Evolutionary conservation across 2,329 filamentous ascomycete genomes (phyloP).

Genomic region (Tolypocladium tropicale): DNA sequence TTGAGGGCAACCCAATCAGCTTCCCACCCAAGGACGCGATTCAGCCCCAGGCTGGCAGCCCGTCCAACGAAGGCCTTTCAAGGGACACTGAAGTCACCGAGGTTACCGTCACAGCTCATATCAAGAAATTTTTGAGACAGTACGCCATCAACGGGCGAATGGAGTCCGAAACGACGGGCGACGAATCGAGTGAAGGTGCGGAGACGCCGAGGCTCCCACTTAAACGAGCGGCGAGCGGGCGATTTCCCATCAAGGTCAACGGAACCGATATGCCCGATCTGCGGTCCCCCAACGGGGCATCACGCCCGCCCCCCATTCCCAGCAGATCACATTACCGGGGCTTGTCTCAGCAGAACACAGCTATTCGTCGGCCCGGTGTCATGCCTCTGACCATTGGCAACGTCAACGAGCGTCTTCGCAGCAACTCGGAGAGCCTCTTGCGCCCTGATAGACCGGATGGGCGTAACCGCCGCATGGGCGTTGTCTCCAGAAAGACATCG

Average conservation of each 20-base stretch:
- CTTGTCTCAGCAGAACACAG: constrained; percentile 55
- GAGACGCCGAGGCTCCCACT: constrained; percentile 68
- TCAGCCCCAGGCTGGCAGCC: constrained; percentile 44
- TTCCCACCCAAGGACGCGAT: constrained; percentile 67
- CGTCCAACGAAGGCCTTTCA: constrained; percentile 41
- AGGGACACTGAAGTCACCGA: constrained; percentile 54
- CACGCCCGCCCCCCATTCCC: constrained; percentile 65
- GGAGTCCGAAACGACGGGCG: constrained; percentile 45
- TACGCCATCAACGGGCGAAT: constrained; percentile 39
- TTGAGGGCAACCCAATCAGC: constrained; percentile 76
- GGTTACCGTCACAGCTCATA: constrained; percentile 47
- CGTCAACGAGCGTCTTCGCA: constrained; percentile 55
- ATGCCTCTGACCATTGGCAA: constrained; percentile 61
- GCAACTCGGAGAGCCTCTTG: constrained; percentile 53
- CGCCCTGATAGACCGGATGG: constrained; percentile 42
- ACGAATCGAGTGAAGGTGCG: constrained; percentile 60
- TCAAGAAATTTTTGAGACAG: constrained; percentile 51
- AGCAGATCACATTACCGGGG: constrained; percentile 67
- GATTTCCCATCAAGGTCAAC: constrained; percentile 63
- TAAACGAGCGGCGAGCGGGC: constrained; percentile 52
- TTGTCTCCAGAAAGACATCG: constrained; percentile 48
- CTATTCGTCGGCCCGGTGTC: constrained; percentile 59
- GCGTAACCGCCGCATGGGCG: constrained; percentile 53
- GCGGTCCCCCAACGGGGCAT: constrained; percentile 53
- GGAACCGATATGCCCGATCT: constrained; percentile 58